Evolutionary conservation across 2,329 filamentous ascomycete species (phyloP), one percentile per base, ranked within the genome.

Genomic region (Ceratocystis cacaofunesta): DNA sequence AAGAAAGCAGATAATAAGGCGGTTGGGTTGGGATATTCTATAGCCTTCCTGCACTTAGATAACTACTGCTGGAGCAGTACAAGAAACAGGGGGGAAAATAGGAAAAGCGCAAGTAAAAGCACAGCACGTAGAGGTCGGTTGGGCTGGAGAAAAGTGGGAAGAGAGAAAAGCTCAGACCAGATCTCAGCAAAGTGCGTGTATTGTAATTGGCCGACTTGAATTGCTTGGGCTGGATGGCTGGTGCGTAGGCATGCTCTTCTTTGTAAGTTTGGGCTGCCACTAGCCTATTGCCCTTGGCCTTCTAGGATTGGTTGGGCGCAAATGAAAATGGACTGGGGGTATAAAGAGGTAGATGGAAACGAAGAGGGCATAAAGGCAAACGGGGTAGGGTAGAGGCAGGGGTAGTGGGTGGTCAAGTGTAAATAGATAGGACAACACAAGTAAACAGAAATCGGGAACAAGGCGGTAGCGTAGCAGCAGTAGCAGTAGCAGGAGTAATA

Each of bases 251-350:
- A 57, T 7, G 52, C 17, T 57, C 52, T 41, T 30, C 28, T 63
- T 48, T 63, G 17, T 19, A n/a, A n/a, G 41, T 63, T 66, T 66
- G 43, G 65, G 61, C 61, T 66, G 65, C 61, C 41, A 63, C 61
- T 63, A 28, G 41, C 57, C 64, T 61, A 41, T 43, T 22, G 48
- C 48, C 48, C 44, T 57, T 19, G 61, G 46, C 46, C n/a, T 57
- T 17, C 52, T 30, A 32, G 52, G 52, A 57, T 63, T 48, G 46
- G 57, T 66, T 66, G 65, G 65, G 65, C 65, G 65, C 65, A 63
- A 66, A 66, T 17, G 64, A 57, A 28, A 55, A 22, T 7, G 46
- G 58, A 44, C 60, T 32, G 52, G 52, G 52, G 52, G 15, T 17
- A 44, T 28, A 43, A 19, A 63, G 60, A 62, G 19, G 8, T 17